phyloP scores from a whole-genome alignment of 2,329 filamentous ascomycete genomes.

The Trichoderma lentiforme region DNA sequence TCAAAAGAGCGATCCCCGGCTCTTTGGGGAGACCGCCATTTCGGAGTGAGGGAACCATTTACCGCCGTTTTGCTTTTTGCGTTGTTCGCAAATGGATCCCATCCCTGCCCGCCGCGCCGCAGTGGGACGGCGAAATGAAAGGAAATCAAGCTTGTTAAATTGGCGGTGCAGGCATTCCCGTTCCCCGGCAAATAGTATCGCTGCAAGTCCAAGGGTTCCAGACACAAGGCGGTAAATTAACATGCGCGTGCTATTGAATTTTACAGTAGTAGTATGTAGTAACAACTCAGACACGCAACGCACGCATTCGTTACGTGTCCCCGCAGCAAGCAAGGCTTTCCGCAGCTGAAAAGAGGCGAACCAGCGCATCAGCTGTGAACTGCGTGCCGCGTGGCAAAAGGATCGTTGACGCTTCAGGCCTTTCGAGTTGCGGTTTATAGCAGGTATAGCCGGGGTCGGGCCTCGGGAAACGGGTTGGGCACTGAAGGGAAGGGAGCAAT shows the following conservation, averaged over 20 bases:
- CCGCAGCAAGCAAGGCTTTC: neutral
- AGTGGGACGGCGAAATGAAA: neutral
- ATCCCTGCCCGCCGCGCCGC: neutral
- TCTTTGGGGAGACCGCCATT: neutral
- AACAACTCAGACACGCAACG: neutral
- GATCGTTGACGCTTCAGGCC: neutral
- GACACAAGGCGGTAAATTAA: neutral
- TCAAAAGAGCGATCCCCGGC: neutral
- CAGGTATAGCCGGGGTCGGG: neutral
- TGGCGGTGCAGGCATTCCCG: conserved; percentile 13
- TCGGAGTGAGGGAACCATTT: neutral
- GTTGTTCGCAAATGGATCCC: no score
- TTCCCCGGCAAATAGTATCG: neutral
- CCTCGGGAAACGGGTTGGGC: neutral
- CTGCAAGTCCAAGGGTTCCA: neutral
- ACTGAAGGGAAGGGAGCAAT: neutral
- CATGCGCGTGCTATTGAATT: neutral
- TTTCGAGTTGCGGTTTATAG: neutral
- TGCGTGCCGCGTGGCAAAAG: neutral
- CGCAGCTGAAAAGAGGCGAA: conserved; percentile 6
- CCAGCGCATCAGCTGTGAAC: conserved; percentile 13
- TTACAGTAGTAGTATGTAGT: neutral
- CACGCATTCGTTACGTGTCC: conserved; percentile 3
- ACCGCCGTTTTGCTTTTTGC: conserved; percentile 5
- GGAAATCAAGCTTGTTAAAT: neutral